These are phyloP conservation scores for Solanum ahanhuiri DNA, from an alignment of 257 asterid genomes.

Conservation along the genomic window DNA sequence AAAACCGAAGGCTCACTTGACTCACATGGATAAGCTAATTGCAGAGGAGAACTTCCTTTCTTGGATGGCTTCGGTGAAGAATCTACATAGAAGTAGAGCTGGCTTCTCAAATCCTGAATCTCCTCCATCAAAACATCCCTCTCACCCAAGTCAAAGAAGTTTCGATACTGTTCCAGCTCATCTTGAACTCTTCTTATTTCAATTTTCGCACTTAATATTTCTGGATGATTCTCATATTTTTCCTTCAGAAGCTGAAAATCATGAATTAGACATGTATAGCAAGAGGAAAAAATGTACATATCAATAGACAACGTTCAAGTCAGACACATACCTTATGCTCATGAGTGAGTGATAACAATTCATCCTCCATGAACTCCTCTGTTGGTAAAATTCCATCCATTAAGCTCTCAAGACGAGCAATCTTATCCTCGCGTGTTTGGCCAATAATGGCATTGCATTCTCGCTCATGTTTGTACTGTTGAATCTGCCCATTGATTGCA, in stretches of 20 bases:
- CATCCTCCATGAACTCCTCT: conserved; percentile 88
- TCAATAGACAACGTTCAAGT: neutral
- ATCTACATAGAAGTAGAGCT: conserved; percentile 66
- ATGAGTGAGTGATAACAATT: conserved; percentile 50
- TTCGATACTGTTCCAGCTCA: conserved; percentile 69
- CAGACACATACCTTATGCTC: conserved; percentile 62
- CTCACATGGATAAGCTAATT: conserved; percentile 54
- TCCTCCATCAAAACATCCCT: conserved; percentile 90
- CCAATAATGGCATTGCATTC: conserved; percentile 81
- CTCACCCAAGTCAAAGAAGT: conserved; percentile 93
- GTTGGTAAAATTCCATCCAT: conserved; percentile 87
- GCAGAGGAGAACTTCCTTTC: conserved; percentile 46
- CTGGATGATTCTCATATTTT: conserved; percentile 82
- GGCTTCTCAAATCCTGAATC: conserved; percentile 75
- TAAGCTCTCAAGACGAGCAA: conserved; percentile 87
- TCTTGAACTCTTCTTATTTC: conserved; percentile 71
- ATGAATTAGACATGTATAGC: conserved; percentile 9
- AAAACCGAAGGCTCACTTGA: conserved; percentile 38
- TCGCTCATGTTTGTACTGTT: conserved; percentile 96
- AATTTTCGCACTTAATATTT: conserved; percentile 60
- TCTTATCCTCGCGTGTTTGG: conserved; percentile 94
- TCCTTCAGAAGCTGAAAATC: conserved; percentile 71
- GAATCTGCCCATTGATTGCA: conserved; percentile 43
- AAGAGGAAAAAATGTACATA: conserved; percentile 4
- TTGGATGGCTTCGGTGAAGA: conserved; percentile 47